Base-by-base conservation (phyloP, 805 yeast species). In the Kockiozyma suomiensis region DNA sequence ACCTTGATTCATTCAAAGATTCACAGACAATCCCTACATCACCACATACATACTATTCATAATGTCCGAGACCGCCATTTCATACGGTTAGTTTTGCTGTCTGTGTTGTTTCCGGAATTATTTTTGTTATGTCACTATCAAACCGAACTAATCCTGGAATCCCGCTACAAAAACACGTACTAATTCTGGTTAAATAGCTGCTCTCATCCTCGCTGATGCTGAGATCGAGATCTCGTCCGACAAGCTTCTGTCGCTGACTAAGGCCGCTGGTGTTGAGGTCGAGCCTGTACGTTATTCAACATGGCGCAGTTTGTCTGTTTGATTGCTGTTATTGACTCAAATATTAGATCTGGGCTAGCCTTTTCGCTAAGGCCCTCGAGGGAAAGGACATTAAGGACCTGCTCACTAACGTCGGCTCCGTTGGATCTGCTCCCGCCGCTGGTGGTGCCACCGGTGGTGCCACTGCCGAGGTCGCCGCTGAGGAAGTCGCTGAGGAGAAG, bases 161-260 rank as follows among this genome's bases (percentile, higher is more conserved):
- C n/a, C n/a, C n/a, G n/a, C n/a, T n/a, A n/a, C 1, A 6, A 17
- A 17, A n/a, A 3, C 17, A 23, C 5, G 30, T 35, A 21, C 43
- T 49, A 26, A 49, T 19, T 13, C 8, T 4, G 28, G 43, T 52
- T 41, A 30, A 30, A n/a, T 70, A 73, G 98, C 99, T 79, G 97
- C 98, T 76, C 86, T 93, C 80, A 91, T 93, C 82, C 85, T 93
- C 80, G 97, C 97, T 71, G 99, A 93, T 78, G 90, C 97, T 75
- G 97, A 90, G 75, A 82, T 90, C 76, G 97, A 92, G 80, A 85
- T 94, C 85, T 84, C 96, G 62, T 75, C 94, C 71, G 93, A 88
- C 78, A 90, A 89, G 84, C 82, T 90, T 72, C 78, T 84, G 74
- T 78, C 94, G 69, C 79, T 90, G 76, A 80, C 90, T 78, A 74